Percentiles rank a stretch among this genome's conserved stretches.
Conservation (phyloP, 345 rosid genomes). For the Aquilaria yunnanensis region DNA sequence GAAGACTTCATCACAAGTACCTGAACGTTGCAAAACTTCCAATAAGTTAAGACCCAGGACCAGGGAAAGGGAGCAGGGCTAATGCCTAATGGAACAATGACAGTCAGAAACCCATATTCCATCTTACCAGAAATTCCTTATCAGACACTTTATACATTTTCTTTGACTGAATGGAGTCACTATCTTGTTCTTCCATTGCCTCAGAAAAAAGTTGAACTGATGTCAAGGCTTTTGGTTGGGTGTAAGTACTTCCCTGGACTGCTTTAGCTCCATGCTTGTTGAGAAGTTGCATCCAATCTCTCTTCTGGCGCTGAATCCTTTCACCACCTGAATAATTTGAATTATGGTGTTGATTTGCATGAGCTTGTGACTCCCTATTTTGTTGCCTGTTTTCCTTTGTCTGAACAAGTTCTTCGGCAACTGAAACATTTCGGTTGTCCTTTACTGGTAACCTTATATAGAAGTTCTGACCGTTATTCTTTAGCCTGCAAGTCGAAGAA, state of each 20-base stretch:
- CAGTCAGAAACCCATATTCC: constrained; percentile 1
- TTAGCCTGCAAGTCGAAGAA: constrained; percentile 53
- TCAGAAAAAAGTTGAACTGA: constrained; percentile 57
- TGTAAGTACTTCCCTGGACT: constrained; percentile 25
- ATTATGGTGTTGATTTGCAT: constrained; percentile 22
- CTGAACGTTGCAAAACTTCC: constrained; percentile 25
- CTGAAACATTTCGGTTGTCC: constrained; percentile 39
- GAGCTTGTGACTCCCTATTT: constrained; percentile 4
- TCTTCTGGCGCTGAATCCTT: constrained; percentile 70
- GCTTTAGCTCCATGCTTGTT: constrained; percentile 38
- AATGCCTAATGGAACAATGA: background rate
- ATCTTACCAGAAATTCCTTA: constrained; percentile 72
- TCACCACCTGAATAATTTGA: constrained; percentile 34
- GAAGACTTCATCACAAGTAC: constrained; percentile 64
- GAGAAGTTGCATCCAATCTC: constrained; percentile 65
- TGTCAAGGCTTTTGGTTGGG: constrained; percentile 49
- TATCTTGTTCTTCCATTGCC: constrained; percentile 48
- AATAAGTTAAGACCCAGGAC: constrained; percentile 2
- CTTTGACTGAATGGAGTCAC: constrained; percentile 46
- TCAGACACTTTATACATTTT: constrained; percentile 65
- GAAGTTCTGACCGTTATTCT: constrained; percentile 82
- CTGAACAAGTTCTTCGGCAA: constrained; percentile 97
- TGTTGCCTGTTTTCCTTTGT: constrained; percentile 50
- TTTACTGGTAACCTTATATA: constrained; percentile 54
- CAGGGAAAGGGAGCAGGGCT: constrained; percentile 6